Evolutionary conservation across 495 filamentous ascomycete genomes (phyloP).

Genomic region (Lasiosphaeria miniovina): DNA sequence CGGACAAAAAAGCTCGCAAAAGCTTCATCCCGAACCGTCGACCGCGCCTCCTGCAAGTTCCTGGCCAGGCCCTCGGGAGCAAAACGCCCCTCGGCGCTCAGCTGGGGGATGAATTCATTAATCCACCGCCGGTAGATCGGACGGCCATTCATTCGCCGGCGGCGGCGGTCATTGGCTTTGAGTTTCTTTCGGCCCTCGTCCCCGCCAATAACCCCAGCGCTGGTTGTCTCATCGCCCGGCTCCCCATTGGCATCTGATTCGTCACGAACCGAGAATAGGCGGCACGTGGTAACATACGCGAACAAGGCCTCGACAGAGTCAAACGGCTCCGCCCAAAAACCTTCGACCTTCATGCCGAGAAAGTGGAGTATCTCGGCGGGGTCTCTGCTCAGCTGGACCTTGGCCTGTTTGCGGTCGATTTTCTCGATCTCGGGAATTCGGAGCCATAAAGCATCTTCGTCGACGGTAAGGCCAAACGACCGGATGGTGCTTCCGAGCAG

Average conservation of each 20-base stretch:
- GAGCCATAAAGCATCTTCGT: slow-evolving; percentile 56
- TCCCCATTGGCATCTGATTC: slow-evolving; percentile 12
- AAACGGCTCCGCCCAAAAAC: slow-evolving; percentile 47
- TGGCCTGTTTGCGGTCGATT: slow-evolving; percentile 50
- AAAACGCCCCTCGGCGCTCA: slow-evolving; percentile 33
- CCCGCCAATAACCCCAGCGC: slow-evolving; percentile 17
- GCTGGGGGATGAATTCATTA: slow-evolving; percentile 50
- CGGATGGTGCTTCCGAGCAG: slow-evolving; percentile 60
- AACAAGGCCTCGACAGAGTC: slow-evolving; percentile 51
- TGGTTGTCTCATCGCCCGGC: slow-evolving; percentile 3
- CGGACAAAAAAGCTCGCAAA: slow-evolving; percentile 35
- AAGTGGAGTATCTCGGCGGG: slow-evolving; percentile 55
- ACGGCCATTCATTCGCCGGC: slow-evolving; percentile 44
- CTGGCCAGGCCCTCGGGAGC: slow-evolving; percentile 5
- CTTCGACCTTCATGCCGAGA: slow-evolving; percentile 49
- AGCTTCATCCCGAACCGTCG: slow-evolving; percentile 30
- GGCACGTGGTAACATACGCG: slow-evolving; percentile 49
- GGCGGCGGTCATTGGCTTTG: slow-evolving; percentile 51
- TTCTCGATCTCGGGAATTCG: slow-evolving; percentile 61
- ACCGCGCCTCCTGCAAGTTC: slow-evolving; percentile 20
- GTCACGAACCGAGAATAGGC: slow-evolving; percentile 47
- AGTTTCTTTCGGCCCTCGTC: slow-evolving; percentile 38
- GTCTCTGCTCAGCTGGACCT: slow-evolving; percentile 54
- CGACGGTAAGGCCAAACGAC: slow-evolving; percentile 60
- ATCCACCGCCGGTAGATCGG: slow-evolving; percentile 50